These are phyloP conservation scores for Aethionema arabicum DNA, from an alignment of 345 rosid species.

Conservation along the genomic window DNA sequence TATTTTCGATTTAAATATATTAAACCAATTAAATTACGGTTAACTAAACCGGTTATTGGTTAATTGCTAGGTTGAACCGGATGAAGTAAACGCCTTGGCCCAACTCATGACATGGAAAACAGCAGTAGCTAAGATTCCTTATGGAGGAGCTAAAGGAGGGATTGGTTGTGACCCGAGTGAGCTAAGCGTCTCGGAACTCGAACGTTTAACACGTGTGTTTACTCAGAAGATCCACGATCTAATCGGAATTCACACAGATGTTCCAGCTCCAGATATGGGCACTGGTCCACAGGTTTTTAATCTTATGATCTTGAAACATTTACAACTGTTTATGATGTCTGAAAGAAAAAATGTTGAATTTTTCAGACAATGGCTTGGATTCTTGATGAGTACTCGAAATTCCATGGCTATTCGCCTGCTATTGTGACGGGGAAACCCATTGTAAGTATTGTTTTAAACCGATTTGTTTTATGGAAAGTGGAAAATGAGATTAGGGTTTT, in stretches of 20 bases:
- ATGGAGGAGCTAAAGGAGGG: slow-evolving; percentile 98
- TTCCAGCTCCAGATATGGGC: slow-evolving; percentile 99
- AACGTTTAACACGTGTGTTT: slow-evolving; percentile 89
- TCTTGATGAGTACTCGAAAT: slow-evolving; percentile 93
- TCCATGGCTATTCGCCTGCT: slow-evolving; percentile 93
- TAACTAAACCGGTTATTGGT: slow-evolving; percentile 1
- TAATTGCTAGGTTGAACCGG: slow-evolving; percentile 73
- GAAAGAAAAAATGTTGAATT: slow-evolving; percentile 1
- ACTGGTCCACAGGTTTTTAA: slow-evolving; percentile 81
- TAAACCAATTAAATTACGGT: background rate
- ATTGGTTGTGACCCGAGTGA: slow-evolving; percentile 81
- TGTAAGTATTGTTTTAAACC: slow-evolving; percentile 43
- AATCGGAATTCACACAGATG: slow-evolving; percentile 85
- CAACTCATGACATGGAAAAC: slow-evolving; percentile 99
- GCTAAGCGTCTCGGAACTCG: slow-evolving; percentile 69
- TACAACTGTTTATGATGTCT: slow-evolving; percentile 7
- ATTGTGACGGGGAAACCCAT: slow-evolving; percentile 89
- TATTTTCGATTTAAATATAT: background rate
- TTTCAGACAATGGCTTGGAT: slow-evolving; percentile 98
- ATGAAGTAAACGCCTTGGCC: slow-evolving; percentile 94
- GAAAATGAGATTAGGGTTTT: background rate
- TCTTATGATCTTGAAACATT: background rate
- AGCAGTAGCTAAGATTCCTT: slow-evolving; percentile 93
- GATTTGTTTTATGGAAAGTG: background rate
- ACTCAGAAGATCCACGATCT: slow-evolving; percentile 94